phyloP scores from a whole-genome alignment of 345 rosid species.

The Microthlaspi erraticum region DNA sequence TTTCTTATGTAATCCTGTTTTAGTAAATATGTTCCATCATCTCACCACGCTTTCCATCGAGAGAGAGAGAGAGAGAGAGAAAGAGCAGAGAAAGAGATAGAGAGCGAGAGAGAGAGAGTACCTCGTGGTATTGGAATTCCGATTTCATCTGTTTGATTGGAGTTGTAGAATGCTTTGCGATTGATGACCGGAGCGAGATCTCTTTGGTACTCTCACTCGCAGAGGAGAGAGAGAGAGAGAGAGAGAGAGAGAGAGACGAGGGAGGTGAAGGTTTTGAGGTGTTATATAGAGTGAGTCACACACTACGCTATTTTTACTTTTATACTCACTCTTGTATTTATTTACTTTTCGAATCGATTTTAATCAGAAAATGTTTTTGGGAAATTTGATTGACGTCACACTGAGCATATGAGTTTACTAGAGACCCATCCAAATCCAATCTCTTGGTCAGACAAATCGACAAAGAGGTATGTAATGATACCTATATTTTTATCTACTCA shows the following conservation, averaged over 20 bases:
- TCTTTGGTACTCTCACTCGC: slow-evolving; percentile 18
- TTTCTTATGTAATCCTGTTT: slow-evolving; percentile 70
- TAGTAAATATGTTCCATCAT: background rate
- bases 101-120: background rate
- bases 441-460: slow-evolving; percentile 16
- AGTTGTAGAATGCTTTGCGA: background rate
- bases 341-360: background rate
- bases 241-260: background rate
- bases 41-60: background rate
- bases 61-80: background rate
- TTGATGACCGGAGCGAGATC: background rate
- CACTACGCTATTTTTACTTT: too few relatives aligned
- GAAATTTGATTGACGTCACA: slow-evolving; percentile 18
- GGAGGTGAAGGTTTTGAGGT: background rate
- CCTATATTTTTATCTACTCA: background rate
- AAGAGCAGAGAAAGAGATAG: background rate
- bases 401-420: slow-evolving; percentile 2
- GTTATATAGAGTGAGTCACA: slow-evolving; percentile 5
- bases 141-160: slow-evolving; percentile 19
- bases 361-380: background rate
- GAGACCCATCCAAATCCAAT: slow-evolving; percentile 7
- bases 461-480: background rate
- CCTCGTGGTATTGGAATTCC: slow-evolving; percentile 39
- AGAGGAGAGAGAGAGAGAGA: slow-evolving; percentile 4
- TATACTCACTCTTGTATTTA: background rate